Base-by-base conservation (phyloP, 2,329 filamentous ascomycete species). In the Fusarium torreyae region DNA sequence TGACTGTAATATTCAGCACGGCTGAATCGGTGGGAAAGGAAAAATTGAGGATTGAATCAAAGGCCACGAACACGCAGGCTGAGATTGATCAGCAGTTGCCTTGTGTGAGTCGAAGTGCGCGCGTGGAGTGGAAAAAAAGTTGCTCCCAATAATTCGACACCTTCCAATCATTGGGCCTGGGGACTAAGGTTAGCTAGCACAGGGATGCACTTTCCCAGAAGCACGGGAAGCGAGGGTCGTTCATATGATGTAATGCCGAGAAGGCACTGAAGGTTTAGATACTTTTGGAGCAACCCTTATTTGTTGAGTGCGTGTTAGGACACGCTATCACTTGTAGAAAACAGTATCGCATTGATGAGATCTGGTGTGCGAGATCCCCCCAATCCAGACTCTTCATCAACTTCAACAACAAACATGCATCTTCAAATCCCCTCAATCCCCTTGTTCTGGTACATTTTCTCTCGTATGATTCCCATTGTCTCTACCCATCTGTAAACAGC, bases 161-260 rank as follows among this genome's bases (percentile, higher is more conserved):
- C 55, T 53, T 61, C 28, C 28, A 31, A 28, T 28, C 26, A 28
- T 11, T 31, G 28, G 28, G 28, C 28, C 45, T 26, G 42, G 61
- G 42, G 22, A 63, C 49, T 52, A 45, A 20, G 18, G 49, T 63
- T 33, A 54, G 57, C 63, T 54, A 58, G 64, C 52, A 68, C 68
- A 66, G 59, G 68, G 63, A 69, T 64, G 45, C 36, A 43, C 65
- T 58, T 69, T 70, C 63, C 64, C 68, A 62, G 52, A 66, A 69
- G 51, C 36, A 71, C 64, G 68, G 68, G 60, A 66, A 70, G 68
- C 64, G 69, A 63, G 51, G 61, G 64, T 62, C 46, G 46, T 65
- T 31, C 59, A 57, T 63, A 75, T 75, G 73, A 75, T 75, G 73
- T 75, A 75, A 75, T 75, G 70, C 66, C 63, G 52, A 64, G 50